Conservation (phyloP, 768 basidiomycete species). For the Rhodotorula taiwanensis region DNA sequence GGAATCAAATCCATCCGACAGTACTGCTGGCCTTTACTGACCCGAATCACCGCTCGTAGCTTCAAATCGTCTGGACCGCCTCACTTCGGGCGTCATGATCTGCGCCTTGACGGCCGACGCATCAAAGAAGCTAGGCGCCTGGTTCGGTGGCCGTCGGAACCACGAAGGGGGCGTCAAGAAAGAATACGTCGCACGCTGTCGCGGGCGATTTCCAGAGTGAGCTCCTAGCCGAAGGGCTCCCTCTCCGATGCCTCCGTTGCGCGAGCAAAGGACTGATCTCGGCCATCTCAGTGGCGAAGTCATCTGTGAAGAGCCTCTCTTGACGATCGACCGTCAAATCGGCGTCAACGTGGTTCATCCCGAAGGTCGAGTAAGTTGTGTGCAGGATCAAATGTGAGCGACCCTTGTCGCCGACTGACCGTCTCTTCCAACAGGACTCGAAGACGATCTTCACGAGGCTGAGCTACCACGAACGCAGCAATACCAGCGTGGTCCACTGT, state of each 20-base stretch:
- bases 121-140: constrained; percentile 64
- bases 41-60: constrained; percentile 51
- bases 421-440: constrained; percentile 68
- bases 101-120: constrained; percentile 65
- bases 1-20: no score
- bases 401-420: background rate
- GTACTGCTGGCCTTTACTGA: constrained; percentile 16
- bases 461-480: constrained; percentile 67
- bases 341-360: constrained; percentile 93
- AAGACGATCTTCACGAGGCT: constrained; percentile 81
- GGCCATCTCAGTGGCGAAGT: constrained; percentile 58
- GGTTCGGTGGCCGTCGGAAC: constrained; percentile 56
- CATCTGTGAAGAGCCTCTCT: constrained; percentile 72
- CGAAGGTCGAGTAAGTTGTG: constrained; percentile 79
- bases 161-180: constrained; percentile 69
- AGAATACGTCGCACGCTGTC: constrained; percentile 74
- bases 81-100: constrained; percentile 94
- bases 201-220: constrained; percentile 77
- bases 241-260: no score
- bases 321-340: constrained; percentile 93
- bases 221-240: no score
- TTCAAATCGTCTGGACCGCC: constrained; percentile 83
- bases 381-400: no score
- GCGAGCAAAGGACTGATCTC: background rate
- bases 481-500: constrained; percentile 82